Evolutionary conservation across 768 basidiomycete species (phyloP).

Genomic region (Infundibulicybe gibba): DNA sequence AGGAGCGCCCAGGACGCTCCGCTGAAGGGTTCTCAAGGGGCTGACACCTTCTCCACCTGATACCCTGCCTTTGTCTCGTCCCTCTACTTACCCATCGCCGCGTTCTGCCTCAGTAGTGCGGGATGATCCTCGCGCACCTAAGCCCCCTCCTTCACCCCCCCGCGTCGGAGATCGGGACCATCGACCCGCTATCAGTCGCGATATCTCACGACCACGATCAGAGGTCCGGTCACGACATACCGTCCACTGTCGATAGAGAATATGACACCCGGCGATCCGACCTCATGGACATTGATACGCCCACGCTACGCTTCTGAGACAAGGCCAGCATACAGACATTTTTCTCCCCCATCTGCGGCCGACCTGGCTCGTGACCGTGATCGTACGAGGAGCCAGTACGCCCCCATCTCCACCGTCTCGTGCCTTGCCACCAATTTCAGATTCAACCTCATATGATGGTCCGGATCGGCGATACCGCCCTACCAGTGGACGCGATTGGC

Average conservation of each 20-base stretch:
- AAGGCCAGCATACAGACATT: conserved; percentile 20
- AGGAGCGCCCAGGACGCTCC: conserved; percentile 16
- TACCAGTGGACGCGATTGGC: conserved; percentile 22
- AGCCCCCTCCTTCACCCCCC: conserved; percentile 18
- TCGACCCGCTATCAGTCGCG: conserved; percentile 9
- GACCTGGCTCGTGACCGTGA: conserved; percentile 28
- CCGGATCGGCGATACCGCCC: conserved; percentile 26
- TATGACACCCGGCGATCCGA: conserved; percentile 35
- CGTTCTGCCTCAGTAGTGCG: conserved; percentile 22
- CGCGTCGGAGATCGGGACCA: conserved; percentile 25
- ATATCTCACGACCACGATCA: conserved; percentile 28
- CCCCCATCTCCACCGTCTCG: conserved; percentile 22
- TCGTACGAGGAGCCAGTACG: conserved; percentile 26
- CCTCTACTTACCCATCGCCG: conserved; percentile 12
- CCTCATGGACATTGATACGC: conserved; percentile 27
- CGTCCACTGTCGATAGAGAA: conserved; percentile 32
- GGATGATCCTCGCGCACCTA: conserved; percentile 26
- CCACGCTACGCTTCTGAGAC: conserved; percentile 30
- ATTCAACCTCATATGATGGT: conserved; percentile 24
- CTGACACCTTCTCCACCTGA: conserved; percentile 5
- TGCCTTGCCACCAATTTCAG: conserved; percentile 15
- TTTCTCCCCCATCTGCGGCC: conserved; percentile 28
- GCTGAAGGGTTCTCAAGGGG: conserved; percentile 12
- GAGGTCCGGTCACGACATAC: conserved; percentile 22
- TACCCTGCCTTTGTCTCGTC: conserved; percentile 6